phyloP scores from a whole-genome alignment of 2,329 filamentous ascomycete genomes.

The Dactylellina leptospora region DNA sequence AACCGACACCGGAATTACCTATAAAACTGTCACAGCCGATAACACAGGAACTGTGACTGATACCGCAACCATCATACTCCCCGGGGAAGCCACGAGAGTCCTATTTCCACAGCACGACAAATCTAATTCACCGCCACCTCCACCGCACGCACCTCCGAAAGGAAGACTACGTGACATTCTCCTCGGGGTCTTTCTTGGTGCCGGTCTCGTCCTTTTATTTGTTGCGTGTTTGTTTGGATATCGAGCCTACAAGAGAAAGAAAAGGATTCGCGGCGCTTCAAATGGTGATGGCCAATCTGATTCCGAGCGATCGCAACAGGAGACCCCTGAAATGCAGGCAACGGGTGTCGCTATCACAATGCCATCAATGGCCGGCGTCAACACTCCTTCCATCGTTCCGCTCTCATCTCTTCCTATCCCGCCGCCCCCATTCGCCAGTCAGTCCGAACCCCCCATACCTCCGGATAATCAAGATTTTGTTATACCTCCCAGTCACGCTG shows the following conservation, averaged over 20 bases:
- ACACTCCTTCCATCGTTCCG: not conserved
- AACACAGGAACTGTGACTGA: conserved; percentile 38
- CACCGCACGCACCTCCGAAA: conserved; percentile 5
- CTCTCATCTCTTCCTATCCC: conserved; percentile 16
- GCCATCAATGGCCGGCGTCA: conserved; percentile 33
- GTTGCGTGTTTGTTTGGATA: conserved; percentile 38
- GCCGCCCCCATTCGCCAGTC: conserved; percentile 26
- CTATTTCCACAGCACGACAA: conserved; percentile 49
- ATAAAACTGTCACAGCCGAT: conserved; percentile 40
- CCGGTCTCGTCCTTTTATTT: conserved; percentile 37
- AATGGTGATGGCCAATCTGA: conserved; percentile 2
- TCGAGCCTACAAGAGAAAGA: conserved; percentile 39
- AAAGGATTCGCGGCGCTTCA: conserved; percentile 4
- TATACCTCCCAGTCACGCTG: not conserved
- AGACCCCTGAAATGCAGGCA: conserved; percentile 38
- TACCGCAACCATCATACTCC: conserved; percentile 38
- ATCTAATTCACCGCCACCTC: conserved; percentile 3
- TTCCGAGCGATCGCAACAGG: conserved; percentile 24
- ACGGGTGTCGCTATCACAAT: conserved; percentile 37
- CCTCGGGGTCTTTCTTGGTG: conserved; percentile 40
- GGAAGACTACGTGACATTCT: conserved; percentile 38
- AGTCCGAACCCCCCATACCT: not conserved
- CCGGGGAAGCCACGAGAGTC: conserved; percentile 41
- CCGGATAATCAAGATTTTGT: not conserved
- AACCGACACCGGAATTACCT: conserved; percentile 23